These are phyloP conservation scores for Colletotrichum sp. DNA, from an alignment of 2,329 filamentous ascomycete genomes.

Conservation along the genomic window DNA sequence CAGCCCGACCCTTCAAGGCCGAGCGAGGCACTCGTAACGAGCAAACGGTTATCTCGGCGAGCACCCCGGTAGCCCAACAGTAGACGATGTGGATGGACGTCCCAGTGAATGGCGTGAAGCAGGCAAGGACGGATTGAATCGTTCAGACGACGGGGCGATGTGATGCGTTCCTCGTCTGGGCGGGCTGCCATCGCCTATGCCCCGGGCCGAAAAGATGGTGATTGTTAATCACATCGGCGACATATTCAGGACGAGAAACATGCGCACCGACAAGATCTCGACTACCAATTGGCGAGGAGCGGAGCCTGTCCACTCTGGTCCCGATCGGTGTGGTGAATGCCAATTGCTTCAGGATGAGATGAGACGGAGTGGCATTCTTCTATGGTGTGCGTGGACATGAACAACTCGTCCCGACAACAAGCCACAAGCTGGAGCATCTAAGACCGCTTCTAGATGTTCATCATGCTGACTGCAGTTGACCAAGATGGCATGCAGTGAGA, in stretches of 20 bases:
- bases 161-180: not conserved
- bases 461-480: not conserved
- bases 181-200: not conserved
- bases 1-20: not conserved
- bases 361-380: not conserved
- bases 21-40: not conserved
- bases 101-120: not conserved
- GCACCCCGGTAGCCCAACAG: not conserved
- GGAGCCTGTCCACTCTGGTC: not conserved
- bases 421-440: not conserved
- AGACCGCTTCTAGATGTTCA: not conserved
- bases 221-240: not conserved
- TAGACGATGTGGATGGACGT: not conserved
- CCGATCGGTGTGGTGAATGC: not conserved
- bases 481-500: not conserved
- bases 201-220: not conserved
- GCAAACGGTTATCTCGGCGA: not conserved
- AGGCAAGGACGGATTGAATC: not conserved
- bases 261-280: not conserved
- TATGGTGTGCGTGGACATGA: not conserved
- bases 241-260: not conserved
- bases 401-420: not conserved
- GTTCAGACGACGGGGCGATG: not conserved
- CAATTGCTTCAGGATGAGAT: not conserved
- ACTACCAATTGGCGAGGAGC: not conserved